Conservation (phyloP, 1,284 basidiomycete species). For the Macrocystidia cucumis region DNA sequence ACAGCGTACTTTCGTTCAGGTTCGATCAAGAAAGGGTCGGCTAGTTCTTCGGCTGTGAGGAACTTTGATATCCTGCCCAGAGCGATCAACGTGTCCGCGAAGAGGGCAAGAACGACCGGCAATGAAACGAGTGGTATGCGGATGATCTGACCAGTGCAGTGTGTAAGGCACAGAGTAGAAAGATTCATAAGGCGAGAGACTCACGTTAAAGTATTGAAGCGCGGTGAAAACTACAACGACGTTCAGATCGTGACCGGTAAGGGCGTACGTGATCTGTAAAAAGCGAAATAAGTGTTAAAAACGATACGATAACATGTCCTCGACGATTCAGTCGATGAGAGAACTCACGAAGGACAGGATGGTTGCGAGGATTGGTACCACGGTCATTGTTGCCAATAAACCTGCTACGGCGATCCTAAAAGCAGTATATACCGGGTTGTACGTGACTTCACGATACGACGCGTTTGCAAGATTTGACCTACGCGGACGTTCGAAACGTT, state of each 20-base stretch:
- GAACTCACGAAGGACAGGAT: slow-evolving; percentile 62
- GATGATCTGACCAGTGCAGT: slow-evolving; percentile 34
- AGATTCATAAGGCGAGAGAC: slow-evolving; percentile 13
- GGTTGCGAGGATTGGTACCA: slow-evolving; percentile 62
- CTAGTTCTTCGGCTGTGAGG: slow-evolving; percentile 59
- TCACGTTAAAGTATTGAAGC: slow-evolving; percentile 69
- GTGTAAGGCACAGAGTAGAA: background rate
- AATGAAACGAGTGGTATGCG: slow-evolving; percentile 44
- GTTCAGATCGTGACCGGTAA: slow-evolving; percentile 58
- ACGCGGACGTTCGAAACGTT: slow-evolving; percentile 43
- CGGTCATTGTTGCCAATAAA: slow-evolving; percentile 49
- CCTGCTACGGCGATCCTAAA: slow-evolving; percentile 44
- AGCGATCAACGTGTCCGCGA: slow-evolving; percentile 58
- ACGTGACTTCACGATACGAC: slow-evolving; percentile 1
- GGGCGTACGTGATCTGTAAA: slow-evolving; percentile 57
- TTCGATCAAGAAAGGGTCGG: slow-evolving; percentile 43
- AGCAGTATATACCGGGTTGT: background rate
- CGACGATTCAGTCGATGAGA: background rate
- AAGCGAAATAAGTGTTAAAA: slow-evolving; percentile 1
- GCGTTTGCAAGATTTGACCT: slow-evolving; percentile 14
- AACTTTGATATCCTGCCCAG: slow-evolving; percentile 51
- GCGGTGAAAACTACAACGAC: slow-evolving; percentile 69
- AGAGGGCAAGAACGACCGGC: slow-evolving; percentile 40
- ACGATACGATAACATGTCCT: background rate
- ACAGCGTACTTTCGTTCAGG: slow-evolving; percentile 36